These are phyloP conservation scores for Cyclospora cayetanensis DNA, from an alignment of 169 alveolate genomes.

Conservation along the genomic window DNA sequence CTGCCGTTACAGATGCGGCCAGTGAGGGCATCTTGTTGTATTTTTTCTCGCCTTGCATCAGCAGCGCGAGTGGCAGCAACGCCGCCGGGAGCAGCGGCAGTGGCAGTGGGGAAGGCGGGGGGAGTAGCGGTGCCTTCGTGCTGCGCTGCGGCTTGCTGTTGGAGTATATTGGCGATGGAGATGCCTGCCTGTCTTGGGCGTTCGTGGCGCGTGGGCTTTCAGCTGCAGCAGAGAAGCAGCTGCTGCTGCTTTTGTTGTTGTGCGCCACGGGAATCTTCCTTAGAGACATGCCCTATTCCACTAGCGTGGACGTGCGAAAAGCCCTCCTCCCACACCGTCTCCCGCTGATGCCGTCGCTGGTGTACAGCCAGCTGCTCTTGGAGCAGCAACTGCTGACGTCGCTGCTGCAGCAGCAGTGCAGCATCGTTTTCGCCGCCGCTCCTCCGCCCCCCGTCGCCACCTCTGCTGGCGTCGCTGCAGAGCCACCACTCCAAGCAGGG, in stretches of 20 bases:
- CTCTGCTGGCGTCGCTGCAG: background rate
- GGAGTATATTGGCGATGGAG: conserved; percentile 43
- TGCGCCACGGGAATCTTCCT: conserved; percentile 5
- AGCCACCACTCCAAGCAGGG: background rate
- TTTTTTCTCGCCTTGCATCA: background rate
- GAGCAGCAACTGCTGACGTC: background rate
- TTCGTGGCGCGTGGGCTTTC: conserved; percentile 7
- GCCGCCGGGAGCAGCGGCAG: background rate
- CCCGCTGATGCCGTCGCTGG: background rate
- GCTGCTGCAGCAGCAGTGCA: conserved; percentile 34
- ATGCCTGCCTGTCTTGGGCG: conserved; percentile 54
- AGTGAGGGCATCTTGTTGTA: conserved; percentile 29
- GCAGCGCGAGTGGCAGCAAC: conserved; percentile 12
- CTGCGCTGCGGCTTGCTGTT: conserved; percentile 26
- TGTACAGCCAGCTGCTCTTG: background rate
- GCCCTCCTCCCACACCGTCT: background rate
- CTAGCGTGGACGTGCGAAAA: background rate
- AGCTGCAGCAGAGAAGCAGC: conserved; percentile 40
- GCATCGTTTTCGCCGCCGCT: background rate
- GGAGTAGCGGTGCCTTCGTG: background rate
- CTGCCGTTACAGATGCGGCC: background rate
- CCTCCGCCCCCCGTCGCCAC: background rate
- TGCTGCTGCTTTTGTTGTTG: conserved; percentile 35
- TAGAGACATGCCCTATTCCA: conserved; percentile 22
- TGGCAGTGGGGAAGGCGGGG: too few species aligned